A percentile compares a stretch with the other conserved stretches of the same genome.
phyloP scores from a whole-genome alignment of 2,329 filamentous ascomycete genomes.

The Whalleya microplaca region DNA sequence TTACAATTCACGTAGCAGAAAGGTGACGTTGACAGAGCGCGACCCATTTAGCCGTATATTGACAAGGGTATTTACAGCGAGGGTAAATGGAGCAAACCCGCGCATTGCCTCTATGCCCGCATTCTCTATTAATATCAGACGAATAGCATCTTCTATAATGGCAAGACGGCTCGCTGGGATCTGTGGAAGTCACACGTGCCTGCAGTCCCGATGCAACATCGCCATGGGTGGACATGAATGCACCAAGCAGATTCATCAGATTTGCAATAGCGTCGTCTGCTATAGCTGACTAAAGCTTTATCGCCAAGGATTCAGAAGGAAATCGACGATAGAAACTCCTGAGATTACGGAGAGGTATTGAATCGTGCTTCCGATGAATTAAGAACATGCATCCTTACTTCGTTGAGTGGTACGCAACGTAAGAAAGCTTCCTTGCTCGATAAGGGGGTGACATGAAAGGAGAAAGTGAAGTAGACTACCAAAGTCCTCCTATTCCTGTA shows the following conservation, averaged over 20 bases:
- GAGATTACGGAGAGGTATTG: not conserved
- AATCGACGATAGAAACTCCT: not conserved
- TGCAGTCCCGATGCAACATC: slow-evolving; percentile 24
- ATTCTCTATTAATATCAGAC: slow-evolving; percentile 30
- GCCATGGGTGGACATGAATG: slow-evolving; percentile 15
- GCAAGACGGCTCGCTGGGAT: not conserved
- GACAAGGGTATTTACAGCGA: slow-evolving; percentile 20
- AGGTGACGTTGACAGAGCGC: slow-evolving; percentile 28
- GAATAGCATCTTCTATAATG: slow-evolving; percentile 19
- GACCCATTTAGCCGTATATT: slow-evolving; percentile 38
- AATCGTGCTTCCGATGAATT: not conserved
- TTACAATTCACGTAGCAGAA: slow-evolving; percentile 23
- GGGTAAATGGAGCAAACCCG: slow-evolving; percentile 28
- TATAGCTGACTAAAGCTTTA: slow-evolving; percentile 18
- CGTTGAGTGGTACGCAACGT: no score
- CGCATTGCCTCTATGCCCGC: slow-evolving; percentile 20
- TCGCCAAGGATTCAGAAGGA: slow-evolving; percentile 8
- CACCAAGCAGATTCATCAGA: slow-evolving; percentile 27
- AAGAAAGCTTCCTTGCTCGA: no score
- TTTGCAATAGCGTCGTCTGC: slow-evolving; percentile 27
- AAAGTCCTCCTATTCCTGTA: not conserved
- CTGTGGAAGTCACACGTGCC: slow-evolving; percentile 22
- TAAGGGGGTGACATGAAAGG: no score
- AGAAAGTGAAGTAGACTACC: not conserved
- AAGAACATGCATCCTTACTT: no score